Evolutionary conservation across 805 yeast genomes (phyloP).

Genomic region (Lipomyces japonicus): DNA sequence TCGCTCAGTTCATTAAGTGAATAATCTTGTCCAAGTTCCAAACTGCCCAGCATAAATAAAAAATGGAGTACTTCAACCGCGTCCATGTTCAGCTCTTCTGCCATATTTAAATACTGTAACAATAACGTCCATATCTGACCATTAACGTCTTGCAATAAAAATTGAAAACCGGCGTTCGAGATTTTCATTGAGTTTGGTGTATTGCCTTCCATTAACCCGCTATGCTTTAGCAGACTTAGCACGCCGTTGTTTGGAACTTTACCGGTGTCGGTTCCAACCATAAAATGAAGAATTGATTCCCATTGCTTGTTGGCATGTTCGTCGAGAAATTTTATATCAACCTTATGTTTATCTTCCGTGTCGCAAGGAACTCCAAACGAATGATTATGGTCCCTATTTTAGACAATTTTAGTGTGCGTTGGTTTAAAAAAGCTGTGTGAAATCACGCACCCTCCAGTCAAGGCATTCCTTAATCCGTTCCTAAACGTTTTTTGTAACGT

Average conservation of each 20-base stretch:
- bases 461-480: conserved; percentile 69
- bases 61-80: conserved; percentile 94
- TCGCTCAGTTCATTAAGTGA: conserved; percentile 64
- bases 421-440: neutral
- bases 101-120: conserved; percentile 78
- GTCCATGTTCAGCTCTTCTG: conserved; percentile 84
- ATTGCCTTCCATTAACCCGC: conserved; percentile 73
- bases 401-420: neutral
- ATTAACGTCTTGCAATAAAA: conserved; percentile 83
- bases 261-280: conserved; percentile 87
- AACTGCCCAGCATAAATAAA: conserved; percentile 86
- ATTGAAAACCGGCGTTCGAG: conserved; percentile 92
- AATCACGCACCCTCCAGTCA: conserved; percentile 63
- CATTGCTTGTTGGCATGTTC: conserved; percentile 80
- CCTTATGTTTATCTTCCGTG: conserved; percentile 52
- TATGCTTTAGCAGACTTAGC: conserved; percentile 65
- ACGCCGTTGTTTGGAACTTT: conserved; percentile 78
- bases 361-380: conserved; percentile 75
- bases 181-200: conserved; percentile 51
- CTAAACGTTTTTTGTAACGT: conserved; percentile 71
- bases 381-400: conserved; percentile 44
- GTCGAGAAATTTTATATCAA: conserved; percentile 65
- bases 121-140: conserved; percentile 93
- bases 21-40: conserved; percentile 87
- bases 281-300: conserved; percentile 93